A percentile compares a stretch with the other conserved stretches of the same genome.
phyloP scores from a whole-genome alignment of 768 basidiomycete genomes.

The Termitomyces sp. region DNA sequence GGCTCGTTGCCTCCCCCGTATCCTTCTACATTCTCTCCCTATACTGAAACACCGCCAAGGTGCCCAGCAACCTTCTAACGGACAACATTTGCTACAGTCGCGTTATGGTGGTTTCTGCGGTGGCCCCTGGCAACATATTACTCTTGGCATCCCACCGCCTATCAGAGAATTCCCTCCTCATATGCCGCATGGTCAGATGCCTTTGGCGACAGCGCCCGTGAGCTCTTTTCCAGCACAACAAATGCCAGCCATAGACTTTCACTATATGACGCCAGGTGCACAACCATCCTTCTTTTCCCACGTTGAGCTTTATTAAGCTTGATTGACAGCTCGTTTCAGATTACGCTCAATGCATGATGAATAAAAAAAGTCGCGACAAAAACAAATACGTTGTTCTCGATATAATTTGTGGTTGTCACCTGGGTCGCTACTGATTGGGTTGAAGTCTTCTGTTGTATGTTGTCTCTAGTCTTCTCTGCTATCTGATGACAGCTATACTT shows the following conservation, averaged over 20 bases:
- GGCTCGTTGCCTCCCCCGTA: conserved; percentile 1
- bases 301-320: background rate
- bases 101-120: background rate
- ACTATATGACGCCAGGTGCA: conserved; percentile 1
- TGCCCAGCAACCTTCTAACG: background rate
- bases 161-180: background rate
- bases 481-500: background rate
- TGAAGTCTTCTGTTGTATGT: conserved; percentile 18
- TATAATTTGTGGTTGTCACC: conserved; percentile 15
- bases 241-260: background rate
- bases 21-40: background rate
- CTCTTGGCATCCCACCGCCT: background rate
- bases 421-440: background rate
- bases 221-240: background rate
- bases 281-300: conserved; percentile 1
- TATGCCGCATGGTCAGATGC: background rate
- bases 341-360: conserved; percentile 17
- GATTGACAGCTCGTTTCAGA: conserved; percentile 8
- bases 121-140: background rate
- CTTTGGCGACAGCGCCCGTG: background rate
- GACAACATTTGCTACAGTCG: background rate
- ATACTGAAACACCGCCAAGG: background rate
- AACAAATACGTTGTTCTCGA: conserved; percentile 19
- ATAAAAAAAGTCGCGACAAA: conserved; percentile 19
- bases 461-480: background rate